A percentile compares a stretch with the other conserved stretches of the same genome.
Conservation (phyloP, 805 yeast species). For the Metschnikowia gelsemii region DNA sequence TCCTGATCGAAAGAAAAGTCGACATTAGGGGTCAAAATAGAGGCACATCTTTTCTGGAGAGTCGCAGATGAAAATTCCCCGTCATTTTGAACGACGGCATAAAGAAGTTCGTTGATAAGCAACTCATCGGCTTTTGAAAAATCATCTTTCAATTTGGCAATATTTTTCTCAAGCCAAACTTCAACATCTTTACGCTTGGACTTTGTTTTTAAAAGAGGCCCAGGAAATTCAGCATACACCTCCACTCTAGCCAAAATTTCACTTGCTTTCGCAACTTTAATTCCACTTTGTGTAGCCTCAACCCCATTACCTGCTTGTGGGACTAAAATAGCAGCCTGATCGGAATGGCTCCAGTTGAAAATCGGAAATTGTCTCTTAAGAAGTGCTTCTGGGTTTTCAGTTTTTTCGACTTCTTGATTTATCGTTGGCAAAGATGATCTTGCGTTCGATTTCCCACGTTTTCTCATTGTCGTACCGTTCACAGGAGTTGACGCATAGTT, state of each 20-base stretch:
- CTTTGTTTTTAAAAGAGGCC: conserved; percentile 60
- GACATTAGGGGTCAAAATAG: conserved; percentile 44
- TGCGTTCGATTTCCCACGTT: conserved; percentile 15
- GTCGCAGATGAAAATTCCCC: conserved; percentile 30
- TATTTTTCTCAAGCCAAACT: conserved; percentile 49
- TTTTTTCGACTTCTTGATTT: conserved; percentile 14
- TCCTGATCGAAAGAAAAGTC: conserved; percentile 31
- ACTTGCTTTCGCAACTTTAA: conserved; percentile 35
- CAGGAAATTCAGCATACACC: conserved; percentile 51
- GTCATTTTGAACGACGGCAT: conserved; percentile 28
- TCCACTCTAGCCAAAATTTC: conserved; percentile 25
- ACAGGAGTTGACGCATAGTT: conserved; percentile 1
- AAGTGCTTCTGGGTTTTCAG: conserved; percentile 54
- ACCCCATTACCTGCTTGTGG: conserved; percentile 30
- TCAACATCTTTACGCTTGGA: conserved; percentile 65
- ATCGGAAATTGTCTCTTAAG: conserved; percentile 69
- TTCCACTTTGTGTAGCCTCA: conserved; percentile 27
- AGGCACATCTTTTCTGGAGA: conserved; percentile 34
- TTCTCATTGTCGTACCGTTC: conserved; percentile 3
- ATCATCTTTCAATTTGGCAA: conserved; percentile 17
- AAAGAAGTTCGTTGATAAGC: conserved; percentile 33
- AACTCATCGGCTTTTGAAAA: conserved; percentile 23
- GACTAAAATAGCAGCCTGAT: conserved; percentile 28
- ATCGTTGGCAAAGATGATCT: conserved; percentile 10
- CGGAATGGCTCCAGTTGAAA: conserved; percentile 56